Conservation (phyloP, 1,139 yeast genomes). For the Zygotorulaspora mrakii region DNA sequence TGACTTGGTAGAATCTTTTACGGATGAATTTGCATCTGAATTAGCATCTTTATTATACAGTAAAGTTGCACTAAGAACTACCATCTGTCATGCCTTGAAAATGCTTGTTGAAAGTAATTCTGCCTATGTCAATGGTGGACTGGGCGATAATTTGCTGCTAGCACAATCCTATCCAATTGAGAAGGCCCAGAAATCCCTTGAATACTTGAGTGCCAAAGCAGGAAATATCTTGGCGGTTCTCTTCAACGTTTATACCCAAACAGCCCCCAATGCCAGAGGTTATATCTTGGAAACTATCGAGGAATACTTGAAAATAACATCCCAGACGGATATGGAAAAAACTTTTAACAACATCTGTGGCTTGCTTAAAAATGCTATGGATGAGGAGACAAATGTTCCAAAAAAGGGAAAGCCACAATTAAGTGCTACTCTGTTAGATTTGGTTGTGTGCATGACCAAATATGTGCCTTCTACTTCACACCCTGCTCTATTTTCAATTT, state of each 20-base stretch:
- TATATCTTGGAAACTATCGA: conserved; percentile 84
- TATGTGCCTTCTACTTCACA: conserved; percentile 71
- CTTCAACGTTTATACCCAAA: conserved; percentile 86
- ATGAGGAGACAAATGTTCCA: conserved; percentile 46
- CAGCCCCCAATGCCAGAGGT: conserved; percentile 78
- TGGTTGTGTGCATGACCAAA: conserved; percentile 80
- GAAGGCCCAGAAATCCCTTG: conserved; percentile 54
- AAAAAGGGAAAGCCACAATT: conserved; percentile 43
- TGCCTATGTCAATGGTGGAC: conserved; percentile 57
- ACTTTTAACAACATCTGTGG: conserved; percentile 87
- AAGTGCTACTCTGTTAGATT: conserved; percentile 85
- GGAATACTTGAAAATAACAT: conserved; percentile 68
- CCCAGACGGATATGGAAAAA: conserved; percentile 58
- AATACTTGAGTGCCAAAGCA: conserved; percentile 61
- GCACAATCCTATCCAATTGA: conserved; percentile 58
- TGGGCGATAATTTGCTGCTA: conserved; percentile 53
- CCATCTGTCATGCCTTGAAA: conserved; percentile 77
- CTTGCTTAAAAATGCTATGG: conserved; percentile 69
- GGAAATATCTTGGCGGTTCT: conserved; percentile 78
- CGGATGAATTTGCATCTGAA: conserved; percentile 71
- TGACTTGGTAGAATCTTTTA: conserved; percentile 63
- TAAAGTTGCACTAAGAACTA: conserved; percentile 68
- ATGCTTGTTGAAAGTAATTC: conserved; percentile 73
- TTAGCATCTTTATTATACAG: conserved; percentile 74
- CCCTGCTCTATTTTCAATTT: conserved; percentile 71